phyloP scores from a whole-genome alignment of 768 basidiomycete genomes.

The Amyloporia xantha region DNA sequence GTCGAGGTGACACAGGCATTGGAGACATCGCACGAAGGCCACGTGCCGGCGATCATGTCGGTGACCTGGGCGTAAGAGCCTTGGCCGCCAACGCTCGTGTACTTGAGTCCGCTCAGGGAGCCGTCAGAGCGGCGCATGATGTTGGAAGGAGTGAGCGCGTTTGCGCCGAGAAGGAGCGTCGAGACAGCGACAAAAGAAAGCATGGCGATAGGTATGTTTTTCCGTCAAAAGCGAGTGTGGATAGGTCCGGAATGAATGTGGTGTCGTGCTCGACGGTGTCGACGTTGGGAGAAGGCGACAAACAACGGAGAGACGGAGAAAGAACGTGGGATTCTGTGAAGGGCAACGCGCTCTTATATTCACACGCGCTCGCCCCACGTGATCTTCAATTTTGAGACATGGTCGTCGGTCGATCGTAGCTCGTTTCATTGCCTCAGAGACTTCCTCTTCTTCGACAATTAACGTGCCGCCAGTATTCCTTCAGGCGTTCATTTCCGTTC shows the following conservation, averaged over 20 bases:
- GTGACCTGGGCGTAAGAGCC: slow-evolving; percentile 24
- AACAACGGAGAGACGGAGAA: not conserved
- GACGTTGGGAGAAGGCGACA: not conserved
- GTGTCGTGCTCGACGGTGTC: slow-evolving; percentile 8
- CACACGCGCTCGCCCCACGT: too few relatives aligned
- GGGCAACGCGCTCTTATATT: too few relatives aligned
- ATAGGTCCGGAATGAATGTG: slow-evolving; percentile 5
- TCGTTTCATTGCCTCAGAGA: too few relatives aligned
- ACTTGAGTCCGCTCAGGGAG: slow-evolving; percentile 21
- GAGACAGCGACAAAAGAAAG: slow-evolving; percentile 9
- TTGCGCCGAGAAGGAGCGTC: slow-evolving; percentile 11
- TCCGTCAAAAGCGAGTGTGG: slow-evolving; percentile 5
- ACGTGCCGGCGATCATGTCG: slow-evolving; percentile 21
- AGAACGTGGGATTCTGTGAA: not conserved
- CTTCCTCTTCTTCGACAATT: too few relatives aligned
- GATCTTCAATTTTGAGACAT: too few relatives aligned
- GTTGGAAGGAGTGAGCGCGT: slow-evolving; percentile 17
- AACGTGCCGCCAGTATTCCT: too few relatives aligned
- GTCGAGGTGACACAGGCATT: slow-evolving; percentile 17
- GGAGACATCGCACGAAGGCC: slow-evolving; percentile 19
- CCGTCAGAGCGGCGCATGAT: slow-evolving; percentile 13
- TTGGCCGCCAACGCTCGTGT: slow-evolving; percentile 21
- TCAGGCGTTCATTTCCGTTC: too few relatives aligned
- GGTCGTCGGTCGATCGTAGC: too few relatives aligned
- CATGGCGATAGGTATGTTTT: not conserved